phyloP scores from a whole-genome alignment of 495 filamentous ascomycete species.

The Aspergillus conjunctus region DNA sequence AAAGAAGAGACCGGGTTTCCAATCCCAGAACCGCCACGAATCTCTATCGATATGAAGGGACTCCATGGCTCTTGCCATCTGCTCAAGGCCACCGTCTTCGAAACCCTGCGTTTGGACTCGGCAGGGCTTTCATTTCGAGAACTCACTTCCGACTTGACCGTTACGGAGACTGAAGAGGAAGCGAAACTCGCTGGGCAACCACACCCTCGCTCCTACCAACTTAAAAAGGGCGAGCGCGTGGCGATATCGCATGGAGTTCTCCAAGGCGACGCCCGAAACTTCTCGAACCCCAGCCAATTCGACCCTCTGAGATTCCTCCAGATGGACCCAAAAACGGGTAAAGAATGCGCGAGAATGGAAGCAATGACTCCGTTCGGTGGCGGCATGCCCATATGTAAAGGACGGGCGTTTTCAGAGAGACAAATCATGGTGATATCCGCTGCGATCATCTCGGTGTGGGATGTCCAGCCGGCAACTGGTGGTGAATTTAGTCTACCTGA shows the following conservation, averaged over 20 bases:
- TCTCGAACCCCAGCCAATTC: conserved; percentile 52
- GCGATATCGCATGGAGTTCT: conserved; percentile 53
- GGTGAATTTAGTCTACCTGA: conserved; percentile 34
- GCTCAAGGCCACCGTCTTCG: conserved; percentile 56
- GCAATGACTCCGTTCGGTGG: conserved; percentile 50
- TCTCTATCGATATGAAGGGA: conserved; percentile 49
- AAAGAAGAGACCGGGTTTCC: conserved; percentile 55
- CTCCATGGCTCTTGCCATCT: conserved; percentile 52
- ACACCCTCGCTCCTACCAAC: conserved; percentile 42
- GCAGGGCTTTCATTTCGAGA: conserved; percentile 48
- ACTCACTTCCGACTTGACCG: conserved; percentile 44
- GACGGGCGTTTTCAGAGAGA: conserved; percentile 52
- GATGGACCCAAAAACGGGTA: conserved; percentile 36
- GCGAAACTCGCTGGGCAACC: conserved; percentile 24
- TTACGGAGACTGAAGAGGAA: conserved; percentile 48
- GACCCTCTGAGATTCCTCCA: conserved; percentile 56
- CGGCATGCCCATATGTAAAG: conserved; percentile 47
- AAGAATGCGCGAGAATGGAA: conserved; percentile 29
- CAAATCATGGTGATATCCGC: conserved; percentile 52
- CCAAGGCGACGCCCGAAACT: conserved; percentile 51
- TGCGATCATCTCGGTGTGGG: conserved; percentile 53
- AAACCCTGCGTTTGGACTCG: conserved; percentile 55
- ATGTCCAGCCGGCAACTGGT: conserved; percentile 47
- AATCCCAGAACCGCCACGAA: conserved; percentile 49
- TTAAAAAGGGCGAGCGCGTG: conserved; percentile 53